A percentile compares a stretch with the other conserved stretches of the same genome.
phyloP scores from a whole-genome alignment of 23 red algal genomes.

The Gracilariopsis chorda region DNA sequence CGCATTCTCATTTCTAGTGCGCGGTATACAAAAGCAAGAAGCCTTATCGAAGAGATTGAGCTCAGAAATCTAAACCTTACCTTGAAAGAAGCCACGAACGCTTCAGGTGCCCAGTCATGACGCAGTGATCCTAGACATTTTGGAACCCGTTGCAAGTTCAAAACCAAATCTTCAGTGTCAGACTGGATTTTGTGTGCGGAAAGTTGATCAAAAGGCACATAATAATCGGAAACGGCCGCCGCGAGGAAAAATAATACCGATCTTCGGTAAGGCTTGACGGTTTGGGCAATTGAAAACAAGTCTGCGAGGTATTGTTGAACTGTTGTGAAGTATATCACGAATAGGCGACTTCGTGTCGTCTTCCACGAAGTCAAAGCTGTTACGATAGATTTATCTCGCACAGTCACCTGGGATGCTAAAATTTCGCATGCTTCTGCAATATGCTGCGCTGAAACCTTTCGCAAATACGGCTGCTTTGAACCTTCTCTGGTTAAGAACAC shows the following conservation, averaged over 20 bases:
- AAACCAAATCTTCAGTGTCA: neutral
- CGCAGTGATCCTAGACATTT: conserved; percentile 71
- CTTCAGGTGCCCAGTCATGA: conserved; percentile 73
- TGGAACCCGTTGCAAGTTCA: conserved; percentile 63
- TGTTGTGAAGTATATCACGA: conserved; percentile 63
- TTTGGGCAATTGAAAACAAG: conserved; percentile 46
- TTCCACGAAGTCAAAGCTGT: neutral
- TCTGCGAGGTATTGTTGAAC: conserved; percentile 72
- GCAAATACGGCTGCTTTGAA: conserved; percentile 53
- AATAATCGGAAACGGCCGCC: conserved; percentile 95
- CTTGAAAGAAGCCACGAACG: conserved; percentile 88
- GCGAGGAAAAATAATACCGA: conserved; percentile 77
- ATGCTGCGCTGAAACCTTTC: neutral
- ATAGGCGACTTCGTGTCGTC: neutral
- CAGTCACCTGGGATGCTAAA: neutral
- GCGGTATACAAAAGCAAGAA: too few relatives aligned
- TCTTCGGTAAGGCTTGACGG: neutral
- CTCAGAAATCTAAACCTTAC: conserved; percentile 28
- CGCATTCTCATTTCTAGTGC: too few relatives aligned
- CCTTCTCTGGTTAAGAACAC: conserved; percentile 74
- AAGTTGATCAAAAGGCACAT: conserved; percentile 50
- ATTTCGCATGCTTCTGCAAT: neutral
- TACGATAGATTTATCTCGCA: neutral
- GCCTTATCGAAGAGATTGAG: too few relatives aligned
- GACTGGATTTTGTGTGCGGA: conserved; percentile 80